A percentile compares a stretch with the other conserved stretches of the same genome.
phyloP scores from a whole-genome alignment of 805 yeast species.

The Candida ipomoeae region DNA sequence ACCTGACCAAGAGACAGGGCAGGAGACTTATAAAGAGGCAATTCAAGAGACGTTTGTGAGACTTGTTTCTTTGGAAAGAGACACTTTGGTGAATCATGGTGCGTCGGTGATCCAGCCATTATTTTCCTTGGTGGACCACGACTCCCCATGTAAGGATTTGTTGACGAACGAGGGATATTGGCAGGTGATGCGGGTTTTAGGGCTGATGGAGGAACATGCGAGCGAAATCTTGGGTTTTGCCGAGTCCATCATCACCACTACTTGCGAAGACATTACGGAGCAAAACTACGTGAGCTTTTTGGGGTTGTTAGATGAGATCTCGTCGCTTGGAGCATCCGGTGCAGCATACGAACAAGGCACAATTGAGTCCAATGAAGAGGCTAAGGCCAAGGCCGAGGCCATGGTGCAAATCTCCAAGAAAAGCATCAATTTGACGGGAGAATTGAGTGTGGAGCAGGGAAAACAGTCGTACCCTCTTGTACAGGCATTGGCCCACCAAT shows the following conservation, averaged over 20 bases:
- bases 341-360: slow-evolving; percentile 63
- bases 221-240: slow-evolving; percentile 45
- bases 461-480: slow-evolving; percentile 55
- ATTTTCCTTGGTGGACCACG: slow-evolving; percentile 44
- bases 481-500: slow-evolving; percentile 84
- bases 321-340: slow-evolving; percentile 77
- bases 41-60: slow-evolving; percentile 5
- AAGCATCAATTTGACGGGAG: slow-evolving; percentile 59
- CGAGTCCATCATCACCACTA: slow-evolving; percentile 33
- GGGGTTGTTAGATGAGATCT: slow-evolving; percentile 72
- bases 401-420: slow-evolving; percentile 55
- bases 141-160: slow-evolving; percentile 34
- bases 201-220: slow-evolving; percentile 43
- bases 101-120: slow-evolving; percentile 44
- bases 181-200: slow-evolving; percentile 48
- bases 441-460: slow-evolving; percentile 37
- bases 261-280: slow-evolving; percentile 37
- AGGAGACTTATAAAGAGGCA: slow-evolving; percentile 9
- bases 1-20: slow-evolving; percentile 15
- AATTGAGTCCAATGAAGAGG: slow-evolving; percentile 41
- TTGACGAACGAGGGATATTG: slow-evolving; percentile 44
- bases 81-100: slow-evolving; percentile 43
- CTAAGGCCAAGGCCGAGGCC: slow-evolving; percentile 35
- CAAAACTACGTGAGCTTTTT: slow-evolving; percentile 60
- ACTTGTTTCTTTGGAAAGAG: slow-evolving; percentile 32